A percentile compares a stretch with the other conserved stretches of the same genome.
phyloP scores from a whole-genome alignment of 148 eudicot genomes.

The Persicaria maculosa region DNA sequence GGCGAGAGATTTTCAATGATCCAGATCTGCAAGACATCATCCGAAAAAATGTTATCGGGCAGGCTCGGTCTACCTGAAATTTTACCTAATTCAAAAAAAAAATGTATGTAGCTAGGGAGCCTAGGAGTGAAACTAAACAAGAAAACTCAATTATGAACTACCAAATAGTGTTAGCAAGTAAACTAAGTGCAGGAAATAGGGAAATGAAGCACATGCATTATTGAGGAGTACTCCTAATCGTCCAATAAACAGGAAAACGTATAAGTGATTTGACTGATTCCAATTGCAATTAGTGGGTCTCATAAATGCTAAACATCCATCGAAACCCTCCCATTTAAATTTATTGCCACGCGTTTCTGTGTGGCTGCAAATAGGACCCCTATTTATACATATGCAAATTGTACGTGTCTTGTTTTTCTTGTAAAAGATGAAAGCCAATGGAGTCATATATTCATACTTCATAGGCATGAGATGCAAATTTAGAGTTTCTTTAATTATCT shows the following conservation, averaged over 20 bases:
- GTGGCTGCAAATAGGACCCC: constrained; percentile 13
- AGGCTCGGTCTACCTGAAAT: too few relatives aligned
- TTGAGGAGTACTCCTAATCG: neutral
- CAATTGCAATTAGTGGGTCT: neutral
- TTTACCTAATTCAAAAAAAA: too few relatives aligned
- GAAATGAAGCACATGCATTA: constrained; percentile 2
- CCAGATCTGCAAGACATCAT: too few relatives aligned
- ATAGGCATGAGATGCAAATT: too few relatives aligned
- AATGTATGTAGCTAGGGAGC: too few relatives aligned
- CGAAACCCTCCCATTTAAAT: neutral
- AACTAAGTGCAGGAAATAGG: neutral
- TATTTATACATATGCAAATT: neutral
- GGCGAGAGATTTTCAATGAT: too few relatives aligned
- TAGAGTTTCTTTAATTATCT: too few relatives aligned
- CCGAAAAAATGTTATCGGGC: too few relatives aligned
- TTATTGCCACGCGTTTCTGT: constrained; percentile 11
- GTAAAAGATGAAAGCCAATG: too few relatives aligned
- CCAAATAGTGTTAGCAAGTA: neutral
- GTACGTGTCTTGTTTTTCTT: too few relatives aligned
- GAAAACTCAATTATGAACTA: neutral
- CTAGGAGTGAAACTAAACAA: too few relatives aligned
- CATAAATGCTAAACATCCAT: neutral
- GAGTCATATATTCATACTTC: too few relatives aligned
- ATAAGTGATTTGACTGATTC: neutral
- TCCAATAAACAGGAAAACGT: constrained; percentile 5